Evolutionary conservation across 2,329 filamentous ascomycete species (phyloP).

Genomic region (Diaporthe humulicola): DNA sequence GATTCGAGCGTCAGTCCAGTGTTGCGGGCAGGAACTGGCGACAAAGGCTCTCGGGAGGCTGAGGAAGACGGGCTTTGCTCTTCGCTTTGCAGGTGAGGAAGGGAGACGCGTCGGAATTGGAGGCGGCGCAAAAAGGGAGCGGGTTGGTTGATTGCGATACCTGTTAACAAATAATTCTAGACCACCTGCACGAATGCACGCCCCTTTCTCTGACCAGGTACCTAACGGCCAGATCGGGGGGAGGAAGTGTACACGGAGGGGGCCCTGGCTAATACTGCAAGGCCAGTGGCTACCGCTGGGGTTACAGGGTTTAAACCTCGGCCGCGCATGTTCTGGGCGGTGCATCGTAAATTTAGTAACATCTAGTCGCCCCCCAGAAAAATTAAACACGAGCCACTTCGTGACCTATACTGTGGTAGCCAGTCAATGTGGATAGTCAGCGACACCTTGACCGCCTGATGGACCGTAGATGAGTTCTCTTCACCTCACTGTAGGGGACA

Average conservation of each 20-base stretch:
- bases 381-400: conserved; percentile 14
- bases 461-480: background rate
- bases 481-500: background rate
- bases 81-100: conserved; percentile 18
- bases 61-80: conserved; percentile 8
- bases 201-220: conserved; percentile 9
- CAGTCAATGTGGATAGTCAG: background rate
- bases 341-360: conserved; percentile 31
- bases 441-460: background rate
- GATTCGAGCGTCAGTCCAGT: background rate
- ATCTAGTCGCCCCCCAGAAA: conserved; percentile 2
- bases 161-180: conserved; percentile 36
- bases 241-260: background rate
- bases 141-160: conserved; percentile 24
- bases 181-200: conserved; percentile 17
- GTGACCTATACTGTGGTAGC: too few species aligned
- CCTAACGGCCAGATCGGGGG: background rate
- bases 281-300: background rate
- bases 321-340: conserved; percentile 21
- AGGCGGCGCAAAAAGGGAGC: conserved; percentile 30
- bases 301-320: conserved; percentile 3
- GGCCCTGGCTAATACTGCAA: conserved; percentile 4
- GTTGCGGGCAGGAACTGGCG: conserved; percentile 1
- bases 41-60: background rate
- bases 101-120: conserved; percentile 26